These are phyloP conservation scores for Puccinia hordei DNA, from an alignment of 1,284 basidiomycete genomes.

Conservation along the genomic window DNA sequence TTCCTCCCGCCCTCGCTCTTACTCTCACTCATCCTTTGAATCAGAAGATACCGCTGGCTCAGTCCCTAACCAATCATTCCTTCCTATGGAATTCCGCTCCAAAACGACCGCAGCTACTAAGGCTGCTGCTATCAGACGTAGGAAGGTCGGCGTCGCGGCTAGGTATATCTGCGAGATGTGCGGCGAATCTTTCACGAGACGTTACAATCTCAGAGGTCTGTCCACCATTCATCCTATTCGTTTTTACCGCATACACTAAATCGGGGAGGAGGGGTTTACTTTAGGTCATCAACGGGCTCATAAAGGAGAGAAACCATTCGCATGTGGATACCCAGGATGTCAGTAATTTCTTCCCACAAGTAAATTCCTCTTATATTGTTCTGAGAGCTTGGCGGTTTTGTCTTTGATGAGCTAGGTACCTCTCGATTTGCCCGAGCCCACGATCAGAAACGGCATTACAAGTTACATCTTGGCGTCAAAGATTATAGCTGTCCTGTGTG, in stretches of 20 bases:
- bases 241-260: neutral
- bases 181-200: constrained; percentile 39
- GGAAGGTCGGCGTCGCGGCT: constrained; percentile 39
- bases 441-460: constrained; percentile 49
- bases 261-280: too few relatives aligned
- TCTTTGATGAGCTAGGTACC: constrained; percentile 5
- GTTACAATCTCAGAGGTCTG: constrained; percentile 43
- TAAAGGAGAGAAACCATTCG: constrained; percentile 48
- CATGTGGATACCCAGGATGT: constrained; percentile 46
- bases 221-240: neutral
- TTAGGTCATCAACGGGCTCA: constrained; percentile 47
- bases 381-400: neutral
- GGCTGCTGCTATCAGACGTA: constrained; percentile 24
- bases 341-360: neutral
- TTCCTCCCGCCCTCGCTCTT: constrained; percentile 19
- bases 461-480: constrained; percentile 43
- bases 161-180: constrained; percentile 49
- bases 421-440: constrained; percentile 45
- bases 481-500: constrained; percentile 44
- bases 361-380: neutral
- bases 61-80: neutral
- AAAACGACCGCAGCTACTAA: constrained; percentile 40
- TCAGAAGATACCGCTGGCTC: constrained; percentile 12
- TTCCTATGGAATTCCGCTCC: constrained; percentile 4
- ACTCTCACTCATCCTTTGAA: constrained; percentile 26